These are phyloP conservation scores for Picea abies DNA, from an alignment of 83 land plant genomes.

Conservation along the genomic window DNA sequence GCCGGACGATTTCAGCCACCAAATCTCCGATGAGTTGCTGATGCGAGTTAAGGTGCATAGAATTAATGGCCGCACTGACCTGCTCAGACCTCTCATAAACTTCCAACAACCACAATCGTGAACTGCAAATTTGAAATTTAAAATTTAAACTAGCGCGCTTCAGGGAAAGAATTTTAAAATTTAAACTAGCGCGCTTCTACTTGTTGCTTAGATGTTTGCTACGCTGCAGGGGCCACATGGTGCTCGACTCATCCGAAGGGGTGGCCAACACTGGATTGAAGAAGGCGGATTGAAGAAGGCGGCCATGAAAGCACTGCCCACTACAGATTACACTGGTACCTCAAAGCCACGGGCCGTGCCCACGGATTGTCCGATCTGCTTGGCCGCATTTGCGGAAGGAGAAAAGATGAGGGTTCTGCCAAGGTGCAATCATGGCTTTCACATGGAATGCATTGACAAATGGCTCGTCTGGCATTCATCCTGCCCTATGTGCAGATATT, in stretches of 20 bases:
- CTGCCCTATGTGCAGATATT: conserved; percentile 42
- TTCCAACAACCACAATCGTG: too few species aligned
- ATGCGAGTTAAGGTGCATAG: too few species aligned
- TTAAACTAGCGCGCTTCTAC: too few species aligned
- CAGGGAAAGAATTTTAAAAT: too few species aligned
- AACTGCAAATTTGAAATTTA: too few species aligned
- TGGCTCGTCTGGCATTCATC: conserved; percentile 35
- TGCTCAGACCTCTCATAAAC: too few species aligned
- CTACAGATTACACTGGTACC: background rate
- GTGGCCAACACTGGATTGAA: background rate
- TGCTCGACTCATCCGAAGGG: background rate
- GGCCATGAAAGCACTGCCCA: conserved; percentile 21
- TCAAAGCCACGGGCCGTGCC: background rate
- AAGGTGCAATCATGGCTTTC: conserved; percentile 33
- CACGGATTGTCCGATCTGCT: conserved; percentile 33
- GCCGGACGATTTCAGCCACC: too few species aligned
- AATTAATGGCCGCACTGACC: too few species aligned
- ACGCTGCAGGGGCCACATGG: conserved; percentile 21
- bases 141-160: too few species aligned
- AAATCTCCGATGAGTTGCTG: too few species aligned
- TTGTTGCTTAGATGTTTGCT: conserved; percentile 65
- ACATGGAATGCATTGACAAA: conserved; percentile 33
- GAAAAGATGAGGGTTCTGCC: conserved; percentile 33
- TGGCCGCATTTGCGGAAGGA: conserved; percentile 31
- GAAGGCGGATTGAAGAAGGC: background rate